phyloP scores from a whole-genome alignment of 2,329 filamentous ascomycete genomes.

The Phaeosphaeria sp. region DNA sequence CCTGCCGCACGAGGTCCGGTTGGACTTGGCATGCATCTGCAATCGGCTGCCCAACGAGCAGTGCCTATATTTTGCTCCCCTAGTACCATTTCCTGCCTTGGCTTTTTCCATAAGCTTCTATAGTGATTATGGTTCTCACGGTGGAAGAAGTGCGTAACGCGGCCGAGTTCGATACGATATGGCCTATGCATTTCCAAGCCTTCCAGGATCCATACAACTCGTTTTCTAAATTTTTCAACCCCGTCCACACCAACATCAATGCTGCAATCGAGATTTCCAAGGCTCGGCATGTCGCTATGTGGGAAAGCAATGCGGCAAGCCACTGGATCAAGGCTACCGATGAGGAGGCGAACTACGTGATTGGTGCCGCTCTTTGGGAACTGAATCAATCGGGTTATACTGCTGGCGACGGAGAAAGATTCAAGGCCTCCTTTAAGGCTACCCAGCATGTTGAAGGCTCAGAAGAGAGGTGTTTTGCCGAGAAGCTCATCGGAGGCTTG shows the following conservation, averaged over 20 bases:
- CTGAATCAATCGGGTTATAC: neutral
- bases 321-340: neutral
- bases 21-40: neutral
- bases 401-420: neutral
- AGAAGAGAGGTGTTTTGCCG: neutral
- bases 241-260: neutral
- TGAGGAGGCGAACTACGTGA: neutral
- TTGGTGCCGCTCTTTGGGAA: neutral
- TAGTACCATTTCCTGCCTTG: neutral
- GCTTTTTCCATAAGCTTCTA: neutral
- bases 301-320: neutral
- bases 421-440: neutral
- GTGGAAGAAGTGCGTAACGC: neutral
- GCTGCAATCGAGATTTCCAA: neutral
- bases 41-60: neutral
- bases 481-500: neutral
- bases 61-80: neutral
- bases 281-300: neutral
- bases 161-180: neutral
- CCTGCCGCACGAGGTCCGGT: neutral
- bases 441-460: neutral
- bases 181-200: neutral
- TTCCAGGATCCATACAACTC: neutral
- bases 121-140: neutral
- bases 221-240: slow-evolving; percentile 1